phyloP scores from a whole-genome alignment of 257 asterid genomes.

The Apocynum venetum region DNA sequence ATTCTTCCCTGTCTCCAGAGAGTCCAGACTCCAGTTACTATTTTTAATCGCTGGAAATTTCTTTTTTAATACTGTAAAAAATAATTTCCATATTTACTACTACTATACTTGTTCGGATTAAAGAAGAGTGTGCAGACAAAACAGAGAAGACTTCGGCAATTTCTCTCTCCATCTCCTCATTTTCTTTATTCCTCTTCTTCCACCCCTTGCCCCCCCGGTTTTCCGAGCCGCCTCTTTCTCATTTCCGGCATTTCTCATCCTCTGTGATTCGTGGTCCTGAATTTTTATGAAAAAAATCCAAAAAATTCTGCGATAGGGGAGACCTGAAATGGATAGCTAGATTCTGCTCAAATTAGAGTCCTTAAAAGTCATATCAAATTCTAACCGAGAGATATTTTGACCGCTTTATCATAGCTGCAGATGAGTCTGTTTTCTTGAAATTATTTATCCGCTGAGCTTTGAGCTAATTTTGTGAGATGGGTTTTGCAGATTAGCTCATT shows the following conservation, averaged over 20 bases:
- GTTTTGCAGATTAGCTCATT: conserved; percentile 17
- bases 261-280: not conserved
- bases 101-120: conserved; percentile 5
- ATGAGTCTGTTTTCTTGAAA: conserved; percentile 3
- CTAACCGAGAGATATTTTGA: not conserved
- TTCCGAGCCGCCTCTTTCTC: not conserved
- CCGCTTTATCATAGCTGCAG: not conserved
- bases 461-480: conserved; percentile 13
- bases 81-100: not conserved
- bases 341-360: conserved; percentile 3
- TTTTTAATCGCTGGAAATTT: not conserved
- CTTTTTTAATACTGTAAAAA: not conserved
- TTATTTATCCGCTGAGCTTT: conserved; percentile 3
- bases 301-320: not conserved
- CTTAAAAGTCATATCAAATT: not conserved
- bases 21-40: not conserved
- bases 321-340: not conserved
- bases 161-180: conserved; percentile 4
- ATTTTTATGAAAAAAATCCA: not conserved
- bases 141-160: conserved; percentile 3
- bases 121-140: conserved; percentile 7
- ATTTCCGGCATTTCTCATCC: conserved; percentile 6
- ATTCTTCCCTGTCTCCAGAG: too few relatives aligned
- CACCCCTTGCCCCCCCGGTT: not conserved
- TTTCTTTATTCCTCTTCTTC: conserved; percentile 9